Base-by-base conservation (phyloP, 73 alveolate genomes). In the Stentor coeruleus region DNA sequence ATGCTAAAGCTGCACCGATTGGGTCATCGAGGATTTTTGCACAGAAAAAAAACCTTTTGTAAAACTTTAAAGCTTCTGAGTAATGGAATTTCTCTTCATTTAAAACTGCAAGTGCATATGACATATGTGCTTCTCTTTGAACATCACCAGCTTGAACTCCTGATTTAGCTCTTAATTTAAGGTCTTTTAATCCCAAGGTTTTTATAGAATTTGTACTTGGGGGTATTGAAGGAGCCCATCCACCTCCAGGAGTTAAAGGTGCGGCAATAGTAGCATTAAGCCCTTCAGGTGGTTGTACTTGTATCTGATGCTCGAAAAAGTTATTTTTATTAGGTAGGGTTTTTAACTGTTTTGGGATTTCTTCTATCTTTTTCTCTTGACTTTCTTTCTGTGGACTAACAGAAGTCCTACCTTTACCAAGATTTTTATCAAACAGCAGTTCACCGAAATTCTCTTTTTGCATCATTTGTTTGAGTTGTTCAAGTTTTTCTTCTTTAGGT, bases 191-290 rank as follows among this genome's bases (percentile, higher is more conserved):
- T 73, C 92, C 85, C 14, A 93, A 85, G 91, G 87, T 81, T 83
- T 82, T 83, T 84, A 94, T 88, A 80, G 90, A 91, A 57, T 89
- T 85, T 80, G 92, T 92, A 39, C 76, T 87, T 2, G 94, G 86
- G 28, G 99, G 99, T 59, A 97, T 91, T 35, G 99, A 96, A 74
- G 99, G 99, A 38, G 99, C 99, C 96, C 98, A 97, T 36, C 98
- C 98, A 76, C 93, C 90, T 30, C 98, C 97, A 80, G 98, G 98
- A 74, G 97, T 94, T 39, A 95, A 87, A 2, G 97, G 97, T 35
- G 99, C 94, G 28, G 99, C 98, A 36, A 96, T 91, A 3, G 97
- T 95, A 31, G 99, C 96, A 88, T 96, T 91, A 3, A 94, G 92
- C 3, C 98, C 97, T 81, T 96, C 99, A 11, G 99, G 99, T 36